Percentiles rank a stretch among this genome's conserved stretches.
Conservation (phyloP, 768 basidiomycete genomes). For the Dacryopinax spathularia region DNA sequence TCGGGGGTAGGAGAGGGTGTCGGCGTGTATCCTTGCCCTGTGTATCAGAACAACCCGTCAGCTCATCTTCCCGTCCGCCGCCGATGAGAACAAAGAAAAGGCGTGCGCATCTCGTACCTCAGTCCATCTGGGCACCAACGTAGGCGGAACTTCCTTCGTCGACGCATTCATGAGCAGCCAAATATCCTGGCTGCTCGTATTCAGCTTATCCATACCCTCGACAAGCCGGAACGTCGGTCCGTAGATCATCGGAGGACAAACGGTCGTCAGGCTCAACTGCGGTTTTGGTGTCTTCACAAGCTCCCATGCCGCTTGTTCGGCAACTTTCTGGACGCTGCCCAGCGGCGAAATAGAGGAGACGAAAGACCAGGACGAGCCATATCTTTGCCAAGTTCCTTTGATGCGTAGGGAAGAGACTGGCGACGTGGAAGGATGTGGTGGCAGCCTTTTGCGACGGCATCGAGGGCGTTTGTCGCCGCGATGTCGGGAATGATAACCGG, state of each 20-base stretch:
- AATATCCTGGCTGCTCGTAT: neutral
- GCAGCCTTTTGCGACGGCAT: neutral
- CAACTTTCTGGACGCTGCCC: neutral
- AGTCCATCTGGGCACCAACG: neutral
- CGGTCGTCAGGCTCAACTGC: slow-evolving; percentile 11
- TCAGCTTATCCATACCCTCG: neutral
- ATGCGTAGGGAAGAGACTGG: neutral
- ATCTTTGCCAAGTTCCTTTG: slow-evolving; percentile 4
- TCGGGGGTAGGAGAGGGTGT: too few species aligned
- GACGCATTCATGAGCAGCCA: slow-evolving; percentile 3
- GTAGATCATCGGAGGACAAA: slow-evolving; percentile 9
- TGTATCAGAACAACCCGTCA: too few species aligned
- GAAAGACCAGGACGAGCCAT: too few species aligned
- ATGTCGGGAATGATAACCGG: slow-evolving; percentile 7
- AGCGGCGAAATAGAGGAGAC: neutral
- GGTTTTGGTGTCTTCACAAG: slow-evolving; percentile 8
- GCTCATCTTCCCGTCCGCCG: too few species aligned
- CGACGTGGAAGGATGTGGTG: neutral
- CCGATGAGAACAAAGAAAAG: too few species aligned
- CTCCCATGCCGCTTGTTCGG: slow-evolving; percentile 15
- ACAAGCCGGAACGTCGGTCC: slow-evolving; percentile 7
- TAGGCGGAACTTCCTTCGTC: neutral
- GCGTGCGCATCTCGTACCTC: neutral
- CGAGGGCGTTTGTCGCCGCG: slow-evolving; percentile 2
- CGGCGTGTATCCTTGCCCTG: too few species aligned